Percentiles rank a stretch among this genome's conserved stretches.
These are phyloP conservation scores for Solanum bukasovii DNA, from an alignment of 257 asterid species.

Conservation along the genomic window DNA sequence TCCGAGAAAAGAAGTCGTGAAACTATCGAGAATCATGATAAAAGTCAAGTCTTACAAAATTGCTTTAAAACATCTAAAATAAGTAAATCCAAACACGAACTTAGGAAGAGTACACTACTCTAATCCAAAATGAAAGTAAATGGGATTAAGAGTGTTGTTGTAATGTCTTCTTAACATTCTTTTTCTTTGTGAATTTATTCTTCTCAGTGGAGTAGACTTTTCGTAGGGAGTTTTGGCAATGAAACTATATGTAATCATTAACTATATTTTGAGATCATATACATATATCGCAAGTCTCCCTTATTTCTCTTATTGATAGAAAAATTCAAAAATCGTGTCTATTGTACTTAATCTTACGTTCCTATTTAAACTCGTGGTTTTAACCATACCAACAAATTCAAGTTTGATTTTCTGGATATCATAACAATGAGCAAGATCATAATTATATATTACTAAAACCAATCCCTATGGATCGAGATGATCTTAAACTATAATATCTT, in stretches of 20 bases:
- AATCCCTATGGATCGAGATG: neutral
- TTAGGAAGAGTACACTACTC: neutral
- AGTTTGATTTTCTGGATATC: neutral
- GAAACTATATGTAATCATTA: neutral
- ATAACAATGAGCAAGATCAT: neutral
- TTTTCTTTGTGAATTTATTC: neutral
- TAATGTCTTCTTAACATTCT: neutral
- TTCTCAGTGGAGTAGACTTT: neutral
- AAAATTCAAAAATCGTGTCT: too few relatives aligned
- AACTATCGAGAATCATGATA: neutral
- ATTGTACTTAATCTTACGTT: neutral
- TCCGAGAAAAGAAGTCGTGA: fast-evolving
- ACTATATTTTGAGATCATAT: neutral
- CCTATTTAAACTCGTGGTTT: neutral
- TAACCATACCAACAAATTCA: neutral
- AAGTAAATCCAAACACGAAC: neutral
- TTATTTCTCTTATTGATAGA: neutral
- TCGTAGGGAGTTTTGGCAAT: neutral
- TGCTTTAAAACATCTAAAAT: too few relatives aligned
- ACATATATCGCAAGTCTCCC: neutral
- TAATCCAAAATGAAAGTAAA: neutral
- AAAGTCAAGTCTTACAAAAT: neutral
- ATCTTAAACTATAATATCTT: too few relatives aligned
- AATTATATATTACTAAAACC: neutral
- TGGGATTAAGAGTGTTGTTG: neutral